Conservation (phyloP, 1,284 basidiomycete genomes). For the Rhodotorula glutinis region DNA sequence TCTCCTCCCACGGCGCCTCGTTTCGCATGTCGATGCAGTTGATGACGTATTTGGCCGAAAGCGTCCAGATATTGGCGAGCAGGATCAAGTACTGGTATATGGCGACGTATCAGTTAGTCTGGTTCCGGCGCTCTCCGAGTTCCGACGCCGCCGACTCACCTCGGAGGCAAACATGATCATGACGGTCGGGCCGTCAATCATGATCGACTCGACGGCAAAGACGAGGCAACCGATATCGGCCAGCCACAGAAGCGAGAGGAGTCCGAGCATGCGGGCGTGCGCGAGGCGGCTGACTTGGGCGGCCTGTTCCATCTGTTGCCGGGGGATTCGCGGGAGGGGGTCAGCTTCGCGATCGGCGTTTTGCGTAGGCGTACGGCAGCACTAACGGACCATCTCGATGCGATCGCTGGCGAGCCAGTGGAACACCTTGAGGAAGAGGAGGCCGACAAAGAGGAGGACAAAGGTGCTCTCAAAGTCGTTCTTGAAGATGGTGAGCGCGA, state of each 20-base stretch:
- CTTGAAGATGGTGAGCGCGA: slow-evolving; percentile 95
- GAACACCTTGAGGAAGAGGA: slow-evolving; percentile 94
- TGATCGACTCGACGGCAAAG: slow-evolving; percentile 71
- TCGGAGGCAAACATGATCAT: slow-evolving; percentile 95
- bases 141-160: slow-evolving; percentile 52
- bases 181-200: slow-evolving; percentile 74
- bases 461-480: slow-evolving; percentile 68
- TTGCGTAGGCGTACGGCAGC: no score
- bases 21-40: slow-evolving; percentile 70
- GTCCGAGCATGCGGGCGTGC: slow-evolving; percentile 72
- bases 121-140: slow-evolving; percentile 22
- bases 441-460: slow-evolving; percentile 82
- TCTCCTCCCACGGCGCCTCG: slow-evolving; percentile 74
- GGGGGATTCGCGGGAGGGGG: not conserved
- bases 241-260: slow-evolving; percentile 67
- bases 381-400: slow-evolving; percentile 81
- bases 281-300: slow-evolving; percentile 82
- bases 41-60: slow-evolving; percentile 79
- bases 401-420: slow-evolving; percentile 95
- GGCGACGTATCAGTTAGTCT: no score
- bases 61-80: slow-evolving; percentile 73
- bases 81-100: slow-evolving; percentile 95
- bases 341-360: no score
- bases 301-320: slow-evolving; percentile 89
- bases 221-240: slow-evolving; percentile 70